Conservation (phyloP, 352 stramenopile species). For the Pythium brachiatum region DNA sequence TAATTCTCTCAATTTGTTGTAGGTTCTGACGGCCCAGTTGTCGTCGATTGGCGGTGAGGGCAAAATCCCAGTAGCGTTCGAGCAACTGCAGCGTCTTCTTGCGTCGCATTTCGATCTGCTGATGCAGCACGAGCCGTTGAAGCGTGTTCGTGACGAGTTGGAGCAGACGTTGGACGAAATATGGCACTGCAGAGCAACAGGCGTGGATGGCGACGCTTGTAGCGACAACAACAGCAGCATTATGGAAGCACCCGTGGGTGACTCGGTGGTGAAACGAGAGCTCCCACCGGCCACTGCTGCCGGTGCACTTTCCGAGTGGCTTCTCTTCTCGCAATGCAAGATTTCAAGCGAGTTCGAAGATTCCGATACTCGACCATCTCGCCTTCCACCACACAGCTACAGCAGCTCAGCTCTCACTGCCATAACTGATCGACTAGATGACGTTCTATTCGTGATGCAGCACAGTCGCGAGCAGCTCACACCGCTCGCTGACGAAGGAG, state of each 20-base stretch:
- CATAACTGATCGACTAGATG: background rate
- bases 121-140: background rate
- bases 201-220: background rate
- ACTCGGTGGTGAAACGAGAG: background rate
- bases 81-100: slow-evolving; percentile 3
- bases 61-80: background rate
- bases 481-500: background rate
- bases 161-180: slow-evolving; percentile 4
- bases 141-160: slow-evolving; percentile 4
- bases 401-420: background rate
- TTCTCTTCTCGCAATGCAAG: background rate
- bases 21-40: background rate
- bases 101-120: slow-evolving; percentile 10
- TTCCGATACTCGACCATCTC: background rate
- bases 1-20: background rate
- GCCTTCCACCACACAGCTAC: background rate
- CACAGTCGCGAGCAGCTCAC: background rate
- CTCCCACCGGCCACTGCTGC: background rate
- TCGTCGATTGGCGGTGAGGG: background rate
- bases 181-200: background rate
- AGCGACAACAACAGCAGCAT: background rate
- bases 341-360: background rate
- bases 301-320: slow-evolving; percentile 6
- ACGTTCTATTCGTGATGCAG: slow-evolving; percentile 5
- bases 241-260: background rate